Conservation (phyloP, 2,329 filamentous ascomycete genomes). For the Aspergillus vadensis region DNA sequence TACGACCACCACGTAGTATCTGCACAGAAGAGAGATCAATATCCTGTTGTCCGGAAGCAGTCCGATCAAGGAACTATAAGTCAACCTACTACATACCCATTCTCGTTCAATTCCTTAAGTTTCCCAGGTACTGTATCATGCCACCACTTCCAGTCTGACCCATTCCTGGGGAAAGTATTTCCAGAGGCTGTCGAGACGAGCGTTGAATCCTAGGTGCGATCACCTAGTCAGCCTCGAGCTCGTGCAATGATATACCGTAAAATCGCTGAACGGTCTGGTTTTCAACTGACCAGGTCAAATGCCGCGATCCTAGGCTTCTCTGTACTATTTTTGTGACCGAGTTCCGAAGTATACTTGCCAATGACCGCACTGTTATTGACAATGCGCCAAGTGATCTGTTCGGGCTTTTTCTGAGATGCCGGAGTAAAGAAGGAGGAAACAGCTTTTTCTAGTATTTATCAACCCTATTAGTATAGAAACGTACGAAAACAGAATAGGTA, state of each 20-base stretch:
- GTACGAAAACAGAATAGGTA: background rate
- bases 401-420: conserved; percentile 77
- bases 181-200: conserved; percentile 79
- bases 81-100: conserved; percentile 59
- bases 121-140: conserved; percentile 67
- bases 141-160: conserved; percentile 95
- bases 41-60: background rate
- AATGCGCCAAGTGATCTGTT: conserved; percentile 69
- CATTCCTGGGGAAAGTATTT: conserved; percentile 71
- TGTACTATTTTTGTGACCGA: conserved; percentile 14
- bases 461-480: background rate
- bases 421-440: conserved; percentile 89
- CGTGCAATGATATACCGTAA: background rate
- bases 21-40: conserved; percentile 33
- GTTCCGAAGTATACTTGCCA: conserved; percentile 64
- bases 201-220: conserved; percentile 71
- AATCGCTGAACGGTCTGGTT: background rate
- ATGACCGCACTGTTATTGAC: conserved; percentile 72
- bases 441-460: conserved; percentile 45
- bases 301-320: conserved; percentile 43
- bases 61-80: background rate
- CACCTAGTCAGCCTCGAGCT: background rate
- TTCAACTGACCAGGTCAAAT: conserved; percentile 47
- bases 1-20: conserved; percentile 75
- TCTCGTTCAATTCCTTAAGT: conserved; percentile 67